Conservation (phyloP, 169 alveolate species). For the Neospora caninum region DNA sequence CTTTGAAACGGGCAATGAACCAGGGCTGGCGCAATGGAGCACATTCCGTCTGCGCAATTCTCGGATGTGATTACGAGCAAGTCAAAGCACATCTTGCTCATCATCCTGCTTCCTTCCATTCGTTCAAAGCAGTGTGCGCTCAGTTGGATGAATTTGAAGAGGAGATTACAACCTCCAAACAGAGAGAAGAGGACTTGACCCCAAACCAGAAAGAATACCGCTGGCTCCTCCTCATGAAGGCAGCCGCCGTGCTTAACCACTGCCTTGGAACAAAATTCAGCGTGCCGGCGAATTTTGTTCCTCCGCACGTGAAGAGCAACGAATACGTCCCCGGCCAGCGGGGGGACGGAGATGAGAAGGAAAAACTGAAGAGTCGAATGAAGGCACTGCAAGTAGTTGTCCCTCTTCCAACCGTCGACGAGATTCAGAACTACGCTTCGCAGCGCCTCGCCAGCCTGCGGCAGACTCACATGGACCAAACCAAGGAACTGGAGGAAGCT, state of each 20-base stretch:
- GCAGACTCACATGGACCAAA: background rate
- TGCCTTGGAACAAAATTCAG: background rate
- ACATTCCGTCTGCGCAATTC: background rate
- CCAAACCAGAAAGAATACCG: background rate
- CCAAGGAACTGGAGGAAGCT: background rate
- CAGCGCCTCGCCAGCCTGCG: background rate
- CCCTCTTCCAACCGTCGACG: conserved; percentile 13
- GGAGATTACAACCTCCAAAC: background rate
- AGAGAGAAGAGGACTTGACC: background rate
- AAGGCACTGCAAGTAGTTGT: background rate
- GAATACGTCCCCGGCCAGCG: background rate
- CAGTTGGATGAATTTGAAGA: background rate
- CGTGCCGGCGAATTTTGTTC: background rate
- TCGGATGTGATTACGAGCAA: conserved; percentile 33
- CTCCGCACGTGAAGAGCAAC: background rate
- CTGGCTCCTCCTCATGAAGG: background rate
- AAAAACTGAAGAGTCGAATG: background rate
- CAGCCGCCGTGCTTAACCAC: background rate
- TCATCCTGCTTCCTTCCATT: background rate
- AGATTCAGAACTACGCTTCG: background rate
- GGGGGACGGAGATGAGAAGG: background rate
- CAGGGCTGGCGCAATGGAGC: conserved; percentile 34
- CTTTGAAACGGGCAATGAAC: conserved; percentile 13
- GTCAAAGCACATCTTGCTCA: background rate
- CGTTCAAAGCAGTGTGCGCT: conserved; percentile 19